Percentiles rank a stretch among this genome's conserved stretches.
Conservation (phyloP, 768 basidiomycete species). For the Lentinula sp. region DNA sequence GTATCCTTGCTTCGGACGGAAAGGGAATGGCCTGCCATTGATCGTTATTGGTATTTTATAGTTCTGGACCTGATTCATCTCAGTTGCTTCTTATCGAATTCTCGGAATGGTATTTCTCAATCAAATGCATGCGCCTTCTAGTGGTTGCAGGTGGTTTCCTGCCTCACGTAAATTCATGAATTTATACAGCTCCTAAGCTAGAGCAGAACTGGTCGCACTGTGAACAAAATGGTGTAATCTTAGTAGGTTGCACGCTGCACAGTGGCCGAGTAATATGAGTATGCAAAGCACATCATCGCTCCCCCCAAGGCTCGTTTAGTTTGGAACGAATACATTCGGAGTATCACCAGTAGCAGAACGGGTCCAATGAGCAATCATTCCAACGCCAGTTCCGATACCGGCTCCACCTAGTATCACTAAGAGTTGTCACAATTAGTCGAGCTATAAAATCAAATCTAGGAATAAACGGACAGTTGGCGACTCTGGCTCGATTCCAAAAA, state of each 20-base stretch:
- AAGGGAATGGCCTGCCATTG: constrained; percentile 83
- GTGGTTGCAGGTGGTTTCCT: too few relatives aligned
- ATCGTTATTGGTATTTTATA: neutral
- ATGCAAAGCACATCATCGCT: too few relatives aligned
- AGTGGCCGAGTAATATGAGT: too few relatives aligned
- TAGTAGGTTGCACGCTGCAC: too few relatives aligned
- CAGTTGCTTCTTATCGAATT: neutral
- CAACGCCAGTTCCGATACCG: constrained; percentile 57
- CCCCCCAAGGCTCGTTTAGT: neutral
- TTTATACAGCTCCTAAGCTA: too few relatives aligned
- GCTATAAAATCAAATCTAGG: neutral
- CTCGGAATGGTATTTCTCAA: neutral
- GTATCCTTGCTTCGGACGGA: constrained; percentile 41
- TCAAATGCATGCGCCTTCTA: neutral
- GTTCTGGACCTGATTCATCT: neutral
- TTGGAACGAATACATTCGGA: constrained; percentile 16
- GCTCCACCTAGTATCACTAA: constrained; percentile 70
- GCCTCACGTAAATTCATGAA: too few relatives aligned
- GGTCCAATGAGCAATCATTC: constrained; percentile 51
- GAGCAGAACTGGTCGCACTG: too few relatives aligned
- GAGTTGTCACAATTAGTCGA: neutral
- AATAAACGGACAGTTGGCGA: constrained; percentile 49
- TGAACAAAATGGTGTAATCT: too few relatives aligned
- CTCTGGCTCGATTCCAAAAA: constrained; percentile 63
- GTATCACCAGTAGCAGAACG: constrained; percentile 52